Evolutionary conservation across 1,284 basidiomycete species (phyloP).

Genomic region (Rhodotorula sp.): DNA sequence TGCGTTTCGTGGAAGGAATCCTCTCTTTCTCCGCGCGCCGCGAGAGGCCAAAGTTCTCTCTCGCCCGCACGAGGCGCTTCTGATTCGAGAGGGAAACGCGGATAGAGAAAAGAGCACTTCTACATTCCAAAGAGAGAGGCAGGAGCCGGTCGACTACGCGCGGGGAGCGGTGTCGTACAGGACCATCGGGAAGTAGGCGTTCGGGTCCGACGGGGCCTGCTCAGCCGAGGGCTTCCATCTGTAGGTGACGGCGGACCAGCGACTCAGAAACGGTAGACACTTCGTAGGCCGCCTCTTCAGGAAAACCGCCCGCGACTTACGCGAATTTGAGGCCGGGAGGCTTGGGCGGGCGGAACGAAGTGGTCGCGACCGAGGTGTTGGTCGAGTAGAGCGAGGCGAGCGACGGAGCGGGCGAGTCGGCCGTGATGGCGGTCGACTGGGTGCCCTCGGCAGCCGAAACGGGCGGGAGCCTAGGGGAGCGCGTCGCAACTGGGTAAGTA

Average conservation of each 20-base stretch:
- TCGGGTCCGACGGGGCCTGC: conserved; percentile 23
- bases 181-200: conserved; percentile 35
- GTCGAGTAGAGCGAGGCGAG: conserved; percentile 36
- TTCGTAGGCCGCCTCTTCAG: too few species aligned
- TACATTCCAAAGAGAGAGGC: background rate
- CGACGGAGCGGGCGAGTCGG: conserved; percentile 35
- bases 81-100: background rate
- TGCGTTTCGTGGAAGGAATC: too few species aligned
- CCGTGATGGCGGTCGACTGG: conserved; percentile 30
- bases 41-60: too few species aligned
- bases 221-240: conserved; percentile 23
- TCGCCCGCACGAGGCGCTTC: background rate
- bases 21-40: too few species aligned
- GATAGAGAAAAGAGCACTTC: background rate
- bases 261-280: background rate
- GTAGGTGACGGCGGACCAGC: background rate
- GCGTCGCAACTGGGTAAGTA: background rate
- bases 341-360: conserved; percentile 34
- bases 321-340: conserved; percentile 34
- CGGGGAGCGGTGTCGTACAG: conserved; percentile 2
- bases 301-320: background rate
- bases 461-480: conserved; percentile 24
- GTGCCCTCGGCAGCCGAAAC: conserved; percentile 14
- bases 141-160: background rate
- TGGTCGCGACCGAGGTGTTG: conserved; percentile 8